Base-by-base conservation (phyloP, 306 rosid genomes). In the Senna siamea region DNA sequence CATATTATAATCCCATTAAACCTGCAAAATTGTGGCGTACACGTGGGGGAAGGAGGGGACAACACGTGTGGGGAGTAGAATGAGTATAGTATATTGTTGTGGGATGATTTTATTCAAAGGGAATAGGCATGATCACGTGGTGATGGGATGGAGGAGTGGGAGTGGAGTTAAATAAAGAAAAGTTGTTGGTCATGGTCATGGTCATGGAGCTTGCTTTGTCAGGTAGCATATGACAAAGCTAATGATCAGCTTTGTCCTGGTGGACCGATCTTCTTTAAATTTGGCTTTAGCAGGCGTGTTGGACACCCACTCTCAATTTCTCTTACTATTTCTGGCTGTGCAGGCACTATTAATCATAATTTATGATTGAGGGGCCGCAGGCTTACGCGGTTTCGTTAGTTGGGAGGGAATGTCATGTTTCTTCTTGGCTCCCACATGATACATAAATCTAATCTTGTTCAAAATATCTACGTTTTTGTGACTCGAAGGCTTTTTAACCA, bases 61-160 rank as follows among this genome's bases (percentile, higher is more conserved):
- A 5, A 12, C 83, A 84, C 85, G 78, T 80, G 60, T 51, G 32
- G 1, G 8, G 12, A 68, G 13, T 56, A 40, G 30, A 34, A 6
- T 9, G 9, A 12, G 20, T 15, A 22, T 7, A 54, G 35, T 18
- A 1, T n/a, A n/a, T n/a, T n/a, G n/a, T n/a, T n/a, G n/a, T n/a
- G n/a, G n/a, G n/a, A n/a, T n/a, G n/a, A 11, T 40, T 14, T 22
- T 14, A 14, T 6, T 20, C 5, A 9, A 32, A 48, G 15, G 8
- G 46, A 17, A 17, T 35, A 2, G 30, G 48, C 28, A n/a, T 14
- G 48, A 19, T 52, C 69, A 61, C 50, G 76, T 75, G 77, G 66
- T 53, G 44, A 20, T 17, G 47, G 44, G 19, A 15, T 65, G 81
- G 47, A 14, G 15, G 23, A 5, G 15, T 20, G 23, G 26, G 0